Evolutionary conservation across 345 rosid species (phyloP).

Genomic region (Chamaenerion angustifolium): DNA sequence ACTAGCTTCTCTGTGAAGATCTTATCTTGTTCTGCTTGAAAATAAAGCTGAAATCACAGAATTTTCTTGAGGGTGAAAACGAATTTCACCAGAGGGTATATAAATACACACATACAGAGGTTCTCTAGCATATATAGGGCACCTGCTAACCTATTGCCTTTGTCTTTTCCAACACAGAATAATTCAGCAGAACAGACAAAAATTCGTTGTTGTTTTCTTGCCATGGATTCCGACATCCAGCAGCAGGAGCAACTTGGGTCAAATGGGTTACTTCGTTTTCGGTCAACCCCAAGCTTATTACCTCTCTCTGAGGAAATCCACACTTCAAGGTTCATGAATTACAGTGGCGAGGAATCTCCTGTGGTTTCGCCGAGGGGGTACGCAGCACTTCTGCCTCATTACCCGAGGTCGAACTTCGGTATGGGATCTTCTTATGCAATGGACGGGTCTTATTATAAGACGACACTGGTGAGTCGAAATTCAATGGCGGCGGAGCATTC

Average conservation of each 20-base stretch:
- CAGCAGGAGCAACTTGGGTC: conserved; percentile 33
- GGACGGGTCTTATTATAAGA: conserved; percentile 24
- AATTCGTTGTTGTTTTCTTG: conserved; percentile 1
- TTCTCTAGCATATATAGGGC: conserved; percentile 6
- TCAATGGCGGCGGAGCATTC: conserved; percentile 18
- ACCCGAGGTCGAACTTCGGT: conserved; percentile 46
- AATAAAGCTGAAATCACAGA: conserved; percentile 29
- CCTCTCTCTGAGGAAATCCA: too few species aligned
- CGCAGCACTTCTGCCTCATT: conserved; percentile 66
- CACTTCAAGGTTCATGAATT: conserved; percentile 24
- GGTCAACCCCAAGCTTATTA: conserved; percentile 59
- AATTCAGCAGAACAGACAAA: not conserved
- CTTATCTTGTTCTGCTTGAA: conserved; percentile 58
- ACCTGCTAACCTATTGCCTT: not conserved
- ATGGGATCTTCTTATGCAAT: conserved; percentile 28
- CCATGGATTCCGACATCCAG: conserved; percentile 58
- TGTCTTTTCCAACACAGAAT: not conserved
- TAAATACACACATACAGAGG: not conserved
- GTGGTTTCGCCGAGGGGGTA: conserved; percentile 28
- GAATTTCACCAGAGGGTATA: conserved; percentile 16
- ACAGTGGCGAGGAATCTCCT: conserved; percentile 11
- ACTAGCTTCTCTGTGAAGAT: conserved; percentile 63
- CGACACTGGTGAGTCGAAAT: conserved; percentile 17
- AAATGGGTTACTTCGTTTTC: conserved; percentile 66
- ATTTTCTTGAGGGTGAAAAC: conserved; percentile 23